A percentile compares a stretch with the other conserved stretches of the same genome.
Evolutionary conservation across 169 alveolate genomes (phyloP).

Genomic region (Plasmodium malariae): DNA sequence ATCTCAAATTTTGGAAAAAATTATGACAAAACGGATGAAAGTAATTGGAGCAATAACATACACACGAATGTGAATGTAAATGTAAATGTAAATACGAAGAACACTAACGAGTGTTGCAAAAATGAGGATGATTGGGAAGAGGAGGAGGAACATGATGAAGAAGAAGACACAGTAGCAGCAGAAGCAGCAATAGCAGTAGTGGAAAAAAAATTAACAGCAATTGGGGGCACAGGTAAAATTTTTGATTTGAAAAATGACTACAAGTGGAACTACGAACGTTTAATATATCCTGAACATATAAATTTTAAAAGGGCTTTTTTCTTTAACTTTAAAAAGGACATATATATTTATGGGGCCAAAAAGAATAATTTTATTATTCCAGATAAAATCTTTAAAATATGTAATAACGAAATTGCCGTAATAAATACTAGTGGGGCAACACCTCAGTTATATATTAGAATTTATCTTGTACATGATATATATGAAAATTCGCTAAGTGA

Average conservation of each 20-base stretch:
- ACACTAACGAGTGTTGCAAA: not conserved
- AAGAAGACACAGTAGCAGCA: not conserved
- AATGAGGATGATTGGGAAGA: not conserved
- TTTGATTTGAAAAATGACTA: constrained; percentile 4
- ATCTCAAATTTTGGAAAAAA: not conserved
- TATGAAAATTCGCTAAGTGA: not conserved
- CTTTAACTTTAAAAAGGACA: constrained; percentile 29
- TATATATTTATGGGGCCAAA: constrained; percentile 47
- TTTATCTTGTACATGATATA: constrained; percentile 12
- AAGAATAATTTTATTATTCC: constrained; percentile 33
- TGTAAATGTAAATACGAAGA: not conserved
- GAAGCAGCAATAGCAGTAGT: not conserved
- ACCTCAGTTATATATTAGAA: constrained; percentile 23
- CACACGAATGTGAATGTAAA: too few species aligned
- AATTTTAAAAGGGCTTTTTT: constrained; percentile 42
- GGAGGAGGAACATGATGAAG: not conserved
- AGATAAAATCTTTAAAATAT: constrained; percentile 8
- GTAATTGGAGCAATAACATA: too few species aligned
- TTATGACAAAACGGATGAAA: too few species aligned
- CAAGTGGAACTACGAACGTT: constrained; percentile 16
- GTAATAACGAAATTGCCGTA: constrained; percentile 14
- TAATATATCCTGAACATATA: constrained; percentile 18
- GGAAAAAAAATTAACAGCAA: not conserved
- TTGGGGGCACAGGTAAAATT: not conserved
- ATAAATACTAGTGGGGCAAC: constrained; percentile 18